A percentile compares a stretch with the other conserved stretches of the same genome.
Evolutionary conservation across 805 yeast genomes (phyloP).

Genomic region (Blastobotrys mokoenaii): DNA sequence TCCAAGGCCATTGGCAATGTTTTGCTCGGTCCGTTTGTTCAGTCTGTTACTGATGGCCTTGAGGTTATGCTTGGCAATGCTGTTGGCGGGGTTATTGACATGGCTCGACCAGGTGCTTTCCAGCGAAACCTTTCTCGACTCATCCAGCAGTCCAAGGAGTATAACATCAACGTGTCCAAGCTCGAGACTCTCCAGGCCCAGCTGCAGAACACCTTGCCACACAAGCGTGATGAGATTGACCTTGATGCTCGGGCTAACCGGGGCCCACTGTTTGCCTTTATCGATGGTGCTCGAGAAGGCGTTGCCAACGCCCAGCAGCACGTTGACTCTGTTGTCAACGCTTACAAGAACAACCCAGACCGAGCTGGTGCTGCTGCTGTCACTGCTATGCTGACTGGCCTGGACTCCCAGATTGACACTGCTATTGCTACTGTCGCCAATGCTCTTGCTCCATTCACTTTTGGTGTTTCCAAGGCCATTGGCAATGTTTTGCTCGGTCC

Average conservation of each 20-base stretch:
- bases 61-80: slow-evolving; percentile 21
- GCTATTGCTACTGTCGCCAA: background rate
- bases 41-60: slow-evolving; percentile 12
- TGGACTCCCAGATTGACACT: slow-evolving; percentile 11
- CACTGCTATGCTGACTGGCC: slow-evolving; percentile 20
- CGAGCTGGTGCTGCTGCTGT: slow-evolving; percentile 8
- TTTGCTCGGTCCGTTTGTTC: slow-evolving; percentile 9
- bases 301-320: slow-evolving; percentile 2
- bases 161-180: too few species aligned
- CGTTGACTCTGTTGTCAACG: background rate
- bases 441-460: slow-evolving; percentile 3
- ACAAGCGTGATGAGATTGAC: background rate
- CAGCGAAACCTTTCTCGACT: too few species aligned
- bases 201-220: too few species aligned
- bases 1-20: slow-evolving; percentile 9
- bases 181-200: too few species aligned
- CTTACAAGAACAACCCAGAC: slow-evolving; percentile 1
- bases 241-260: background rate
- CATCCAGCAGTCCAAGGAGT: too few species aligned
- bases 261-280: too few species aligned
- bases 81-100: slow-evolving; percentile 16
- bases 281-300: too few species aligned
- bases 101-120: background rate
- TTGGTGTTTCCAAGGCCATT: slow-evolving; percentile 9
- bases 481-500: slow-evolving; percentile 10